Percentiles rank a stretch among this genome's conserved stretches.
phyloP scores from a whole-genome alignment of 108 stramenopile species.

The Nitzschia palea region DNA sequence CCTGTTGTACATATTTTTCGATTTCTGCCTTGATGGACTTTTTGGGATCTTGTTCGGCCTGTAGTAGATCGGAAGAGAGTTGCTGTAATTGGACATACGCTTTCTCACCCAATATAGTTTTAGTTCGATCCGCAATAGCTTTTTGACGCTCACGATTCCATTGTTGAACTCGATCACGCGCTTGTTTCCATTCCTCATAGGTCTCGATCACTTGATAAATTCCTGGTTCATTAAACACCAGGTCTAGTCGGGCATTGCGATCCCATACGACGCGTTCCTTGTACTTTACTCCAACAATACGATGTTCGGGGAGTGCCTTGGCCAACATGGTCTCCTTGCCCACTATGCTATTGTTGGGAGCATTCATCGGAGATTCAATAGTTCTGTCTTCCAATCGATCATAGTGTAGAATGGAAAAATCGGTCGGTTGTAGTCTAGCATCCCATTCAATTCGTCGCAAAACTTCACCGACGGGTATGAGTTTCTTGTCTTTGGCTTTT shows the following conservation, averaged over 20 bases:
- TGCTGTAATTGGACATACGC: slow-evolving; percentile 41
- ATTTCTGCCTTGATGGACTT: slow-evolving; percentile 18
- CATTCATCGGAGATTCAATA: slow-evolving; percentile 68
- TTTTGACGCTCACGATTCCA: slow-evolving; percentile 46
- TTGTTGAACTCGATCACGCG: slow-evolving; percentile 43
- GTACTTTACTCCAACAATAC: slow-evolving; percentile 75
- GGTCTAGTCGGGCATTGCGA: slow-evolving; percentile 55
- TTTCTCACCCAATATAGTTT: slow-evolving; percentile 43
- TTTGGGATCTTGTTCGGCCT: background rate
- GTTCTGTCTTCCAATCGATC: slow-evolving; percentile 60
- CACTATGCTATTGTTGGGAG: slow-evolving; percentile 62
- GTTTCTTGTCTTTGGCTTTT: background rate
- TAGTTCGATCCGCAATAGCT: slow-evolving; percentile 40
- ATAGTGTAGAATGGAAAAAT: slow-evolving; percentile 74
- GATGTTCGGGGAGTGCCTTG: slow-evolving; percentile 84
- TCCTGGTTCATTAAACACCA: slow-evolving; percentile 65
- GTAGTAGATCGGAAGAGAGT: slow-evolving; percentile 9
- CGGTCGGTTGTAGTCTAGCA: slow-evolving; percentile 30
- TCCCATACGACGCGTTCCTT: slow-evolving; percentile 84
- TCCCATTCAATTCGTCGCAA: slow-evolving; percentile 83
- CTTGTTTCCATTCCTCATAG: slow-evolving; percentile 78
- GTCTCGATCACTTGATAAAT: slow-evolving; percentile 64
- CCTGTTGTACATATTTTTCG: slow-evolving; percentile 41
- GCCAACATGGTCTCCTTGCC: slow-evolving; percentile 59
- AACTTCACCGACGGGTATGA: slow-evolving; percentile 76